phyloP scores from a whole-genome alignment of 805 yeast genomes.

The Lachancea fermentati region DNA sequence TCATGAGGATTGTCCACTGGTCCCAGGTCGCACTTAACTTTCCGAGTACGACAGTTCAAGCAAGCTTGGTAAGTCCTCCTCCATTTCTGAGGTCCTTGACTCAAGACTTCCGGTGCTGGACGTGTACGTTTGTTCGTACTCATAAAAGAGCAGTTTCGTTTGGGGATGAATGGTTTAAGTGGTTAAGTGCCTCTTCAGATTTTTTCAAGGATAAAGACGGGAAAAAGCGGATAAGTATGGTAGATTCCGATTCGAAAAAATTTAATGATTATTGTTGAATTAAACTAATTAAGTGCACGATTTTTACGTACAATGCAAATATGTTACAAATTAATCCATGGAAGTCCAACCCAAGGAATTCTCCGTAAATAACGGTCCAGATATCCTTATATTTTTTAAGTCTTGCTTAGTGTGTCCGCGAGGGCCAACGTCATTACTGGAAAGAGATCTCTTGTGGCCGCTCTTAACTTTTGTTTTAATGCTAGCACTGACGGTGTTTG shows the following conservation, averaged over 20 bases:
- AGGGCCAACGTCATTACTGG: constrained; percentile 6
- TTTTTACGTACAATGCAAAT: not conserved
- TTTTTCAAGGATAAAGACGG: not conserved
- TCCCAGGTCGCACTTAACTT: constrained; percentile 84
- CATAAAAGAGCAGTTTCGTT: constrained; percentile 4
- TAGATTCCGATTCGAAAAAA: not conserved
- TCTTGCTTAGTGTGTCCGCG: constrained; percentile 8
- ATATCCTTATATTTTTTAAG: constrained; percentile 7
- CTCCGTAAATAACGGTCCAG: constrained; percentile 10
- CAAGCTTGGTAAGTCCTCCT: constrained; percentile 78
- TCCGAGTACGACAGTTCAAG: constrained; percentile 74
- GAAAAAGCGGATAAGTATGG: not conserved
- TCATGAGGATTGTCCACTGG: constrained; percentile 62
- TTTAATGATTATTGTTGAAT: not conserved
- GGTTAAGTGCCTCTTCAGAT: not conserved
- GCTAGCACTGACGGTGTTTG: not conserved
- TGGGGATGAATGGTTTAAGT: too few species aligned
- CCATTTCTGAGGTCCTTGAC: constrained; percentile 32
- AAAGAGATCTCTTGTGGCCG: constrained; percentile 3
- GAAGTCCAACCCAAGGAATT: constrained; percentile 12
- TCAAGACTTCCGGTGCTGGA: too few species aligned
- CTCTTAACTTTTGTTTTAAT: not conserved
- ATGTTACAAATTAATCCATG: not conserved
- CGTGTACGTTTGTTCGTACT: constrained; percentile 3
- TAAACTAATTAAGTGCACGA: not conserved